Evolutionary conservation across 345 rosid genomes (phyloP).

Genomic region (Populus davidiana): DNA sequence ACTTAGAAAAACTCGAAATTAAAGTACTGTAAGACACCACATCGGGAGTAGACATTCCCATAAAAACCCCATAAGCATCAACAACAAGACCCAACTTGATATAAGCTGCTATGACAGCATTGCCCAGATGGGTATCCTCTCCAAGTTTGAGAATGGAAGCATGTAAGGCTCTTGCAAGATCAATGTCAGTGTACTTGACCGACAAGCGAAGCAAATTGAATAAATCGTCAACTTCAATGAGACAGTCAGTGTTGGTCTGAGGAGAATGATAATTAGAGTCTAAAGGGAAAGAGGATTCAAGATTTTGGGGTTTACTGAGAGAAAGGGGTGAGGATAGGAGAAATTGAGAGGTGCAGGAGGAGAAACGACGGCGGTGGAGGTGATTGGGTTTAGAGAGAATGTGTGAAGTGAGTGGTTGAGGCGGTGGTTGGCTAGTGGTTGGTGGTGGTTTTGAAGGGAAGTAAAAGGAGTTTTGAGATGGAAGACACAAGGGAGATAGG

Average conservation of each 20-base stretch:
- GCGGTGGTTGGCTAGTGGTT: neutral
- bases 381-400: slow-evolving; percentile 10
- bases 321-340: neutral
- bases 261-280: slow-evolving; percentile 2
- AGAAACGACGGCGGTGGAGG: slow-evolving; percentile 16
- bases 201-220: slow-evolving; percentile 52
- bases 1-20: slow-evolving; percentile 59
- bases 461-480: neutral
- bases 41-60: slow-evolving; percentile 46
- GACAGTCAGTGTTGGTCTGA: neutral
- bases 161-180: slow-evolving; percentile 59
- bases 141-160: slow-evolving; percentile 53
- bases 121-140: slow-evolving; percentile 43
- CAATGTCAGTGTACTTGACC: slow-evolving; percentile 38
- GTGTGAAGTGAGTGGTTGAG: slow-evolving; percentile 8
- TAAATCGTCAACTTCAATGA: slow-evolving; percentile 25
- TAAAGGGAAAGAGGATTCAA: slow-evolving; percentile 17
- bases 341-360: slow-evolving; percentile 12
- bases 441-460: slow-evolving; percentile 22
- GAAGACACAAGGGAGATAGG: slow-evolving; percentile 22
- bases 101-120: slow-evolving; percentile 56
- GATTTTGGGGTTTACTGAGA: slow-evolving; percentile 10
- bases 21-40: slow-evolving; percentile 66
- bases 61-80: slow-evolving; percentile 52
- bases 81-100: slow-evolving; percentile 52